phyloP scores from a whole-genome alignment of 2,329 filamentous ascomycete species.

The Ophiostoma montium region DNA sequence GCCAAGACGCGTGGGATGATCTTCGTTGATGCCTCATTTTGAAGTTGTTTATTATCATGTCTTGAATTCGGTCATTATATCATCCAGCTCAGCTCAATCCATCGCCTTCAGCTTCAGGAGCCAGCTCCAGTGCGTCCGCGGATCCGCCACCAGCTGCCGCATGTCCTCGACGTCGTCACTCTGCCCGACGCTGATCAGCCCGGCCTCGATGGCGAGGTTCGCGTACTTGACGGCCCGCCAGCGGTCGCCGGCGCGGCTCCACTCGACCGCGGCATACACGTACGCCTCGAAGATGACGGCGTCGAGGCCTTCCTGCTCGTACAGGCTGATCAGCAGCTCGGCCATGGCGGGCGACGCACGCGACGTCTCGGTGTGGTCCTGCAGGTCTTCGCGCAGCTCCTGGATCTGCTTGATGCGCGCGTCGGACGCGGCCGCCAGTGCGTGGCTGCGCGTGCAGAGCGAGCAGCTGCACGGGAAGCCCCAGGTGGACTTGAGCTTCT shows the following conservation, averaged over 20 bases:
- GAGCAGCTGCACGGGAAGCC: slow-evolving; percentile 28
- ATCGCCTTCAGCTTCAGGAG: slow-evolving; percentile 22
- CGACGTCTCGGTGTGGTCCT: slow-evolving; percentile 19
- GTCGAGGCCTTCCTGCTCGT: slow-evolving; percentile 26
- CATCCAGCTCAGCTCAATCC: too few relatives aligned
- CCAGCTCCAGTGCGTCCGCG: slow-evolving; percentile 28
- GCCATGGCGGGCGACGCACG: slow-evolving; percentile 24
- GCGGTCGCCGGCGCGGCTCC: slow-evolving; percentile 25
- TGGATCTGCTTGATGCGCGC: slow-evolving; percentile 23
- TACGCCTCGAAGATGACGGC: slow-evolving; percentile 22
- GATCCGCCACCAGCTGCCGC: slow-evolving; percentile 20
- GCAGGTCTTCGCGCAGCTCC: slow-evolving; percentile 18
- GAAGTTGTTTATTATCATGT: background rate
- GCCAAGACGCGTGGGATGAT: background rate
- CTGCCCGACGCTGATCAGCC: slow-evolving; percentile 19
- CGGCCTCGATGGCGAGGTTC: slow-evolving; percentile 23
- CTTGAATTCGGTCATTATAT: slow-evolving; percentile 3
- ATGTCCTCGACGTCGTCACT: slow-evolving; percentile 23
- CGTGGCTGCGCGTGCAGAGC: slow-evolving; percentile 20
- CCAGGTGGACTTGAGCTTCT: slow-evolving; percentile 22
- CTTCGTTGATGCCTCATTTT: background rate
- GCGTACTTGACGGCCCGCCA: slow-evolving; percentile 26
- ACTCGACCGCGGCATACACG: slow-evolving; percentile 24
- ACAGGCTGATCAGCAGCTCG: slow-evolving; percentile 25
- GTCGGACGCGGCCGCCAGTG: slow-evolving; percentile 22